Evolutionary conservation across 139 green algal species (phyloP).

Genomic region (Chlorella sorokiniana): DNA sequence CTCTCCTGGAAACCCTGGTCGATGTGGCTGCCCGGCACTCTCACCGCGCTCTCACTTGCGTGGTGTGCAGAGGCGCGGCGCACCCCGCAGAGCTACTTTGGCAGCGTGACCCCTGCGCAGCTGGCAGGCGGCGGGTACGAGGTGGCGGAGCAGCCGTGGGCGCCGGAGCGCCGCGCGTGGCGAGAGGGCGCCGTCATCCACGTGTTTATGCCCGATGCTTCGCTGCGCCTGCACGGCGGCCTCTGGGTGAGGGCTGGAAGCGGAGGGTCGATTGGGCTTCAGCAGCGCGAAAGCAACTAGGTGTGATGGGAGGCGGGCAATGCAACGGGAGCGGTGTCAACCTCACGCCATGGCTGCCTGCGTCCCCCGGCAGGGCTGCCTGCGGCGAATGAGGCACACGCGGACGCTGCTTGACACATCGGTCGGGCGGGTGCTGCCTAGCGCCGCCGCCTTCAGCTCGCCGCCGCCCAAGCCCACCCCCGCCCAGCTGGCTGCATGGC

Average conservation of each 20-base stretch:
- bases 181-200: conserved; percentile 1
- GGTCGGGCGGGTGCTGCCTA: neutral
- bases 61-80: conserved; percentile 6
- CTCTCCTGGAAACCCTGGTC: no score
- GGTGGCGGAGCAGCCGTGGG: conserved; percentile 1
- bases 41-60: neutral
- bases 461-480: neutral
- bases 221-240: neutral
- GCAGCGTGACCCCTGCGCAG: neutral
- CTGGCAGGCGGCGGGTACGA: conserved; percentile 1
- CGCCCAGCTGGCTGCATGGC: neutral
- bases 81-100: conserved; percentile 8
- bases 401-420: neutral
- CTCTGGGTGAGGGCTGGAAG: conserved; percentile 6
- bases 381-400: conserved; percentile 23
- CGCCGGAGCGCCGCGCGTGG: neutral
- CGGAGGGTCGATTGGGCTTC: neutral
- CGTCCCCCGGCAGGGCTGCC: conserved; percentile 2
- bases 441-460: neutral
- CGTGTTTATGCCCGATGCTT: conserved; percentile 5
- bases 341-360: neutral
- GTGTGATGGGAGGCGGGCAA: neutral
- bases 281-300: neutral
- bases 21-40: no score
- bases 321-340: neutral